Percentiles rank a stretch among this genome's conserved stretches.
Evolutionary conservation across 2,329 filamentous ascomycete genomes (phyloP).

Genomic region (Hortaea sp.): DNA sequence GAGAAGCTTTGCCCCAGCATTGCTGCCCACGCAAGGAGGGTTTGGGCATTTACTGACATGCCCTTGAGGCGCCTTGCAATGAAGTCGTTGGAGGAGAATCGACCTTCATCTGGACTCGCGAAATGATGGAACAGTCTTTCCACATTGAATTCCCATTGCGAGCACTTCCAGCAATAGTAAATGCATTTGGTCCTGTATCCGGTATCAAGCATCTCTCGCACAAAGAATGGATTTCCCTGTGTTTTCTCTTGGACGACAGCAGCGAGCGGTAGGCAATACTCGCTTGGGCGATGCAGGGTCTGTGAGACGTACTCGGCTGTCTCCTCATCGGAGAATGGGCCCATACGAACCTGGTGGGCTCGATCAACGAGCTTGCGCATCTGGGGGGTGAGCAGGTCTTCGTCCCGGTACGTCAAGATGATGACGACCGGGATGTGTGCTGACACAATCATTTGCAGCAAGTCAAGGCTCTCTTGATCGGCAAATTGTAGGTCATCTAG

Average conservation of each 20-base stretch:
- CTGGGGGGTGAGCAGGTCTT: constrained; percentile 28
- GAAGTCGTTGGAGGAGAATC: constrained; percentile 73
- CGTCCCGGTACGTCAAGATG: constrained; percentile 54
- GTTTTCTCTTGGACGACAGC: constrained; percentile 84
- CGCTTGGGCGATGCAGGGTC: constrained; percentile 62
- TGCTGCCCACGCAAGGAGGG: constrained; percentile 77
- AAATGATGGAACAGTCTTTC: constrained; percentile 82
- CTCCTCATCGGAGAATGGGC: constrained; percentile 66
- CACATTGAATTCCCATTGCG: constrained; percentile 73
- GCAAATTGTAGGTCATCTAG: constrained; percentile 87
- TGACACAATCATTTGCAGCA: constrained; percentile 70
- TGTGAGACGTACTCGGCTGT: constrained; percentile 73
- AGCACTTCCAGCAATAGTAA: constrained; percentile 79
- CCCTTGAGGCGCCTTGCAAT: constrained; percentile 69
- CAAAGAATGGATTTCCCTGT: constrained; percentile 80
- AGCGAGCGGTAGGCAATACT: constrained; percentile 66
- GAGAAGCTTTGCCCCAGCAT: constrained; percentile 75
- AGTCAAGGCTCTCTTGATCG: constrained; percentile 74
- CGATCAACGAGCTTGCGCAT: constrained; percentile 31
- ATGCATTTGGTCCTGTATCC: constrained; percentile 81
- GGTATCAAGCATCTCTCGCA: constrained; percentile 79
- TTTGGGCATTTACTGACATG: constrained; percentile 61
- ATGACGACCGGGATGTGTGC: constrained; percentile 73
- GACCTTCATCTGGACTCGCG: constrained; percentile 64
- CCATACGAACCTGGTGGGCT: constrained; percentile 58